Conservation (phyloP, 2,329 filamentous ascomycete species). For the Diplodia scrobiculata region DNA sequence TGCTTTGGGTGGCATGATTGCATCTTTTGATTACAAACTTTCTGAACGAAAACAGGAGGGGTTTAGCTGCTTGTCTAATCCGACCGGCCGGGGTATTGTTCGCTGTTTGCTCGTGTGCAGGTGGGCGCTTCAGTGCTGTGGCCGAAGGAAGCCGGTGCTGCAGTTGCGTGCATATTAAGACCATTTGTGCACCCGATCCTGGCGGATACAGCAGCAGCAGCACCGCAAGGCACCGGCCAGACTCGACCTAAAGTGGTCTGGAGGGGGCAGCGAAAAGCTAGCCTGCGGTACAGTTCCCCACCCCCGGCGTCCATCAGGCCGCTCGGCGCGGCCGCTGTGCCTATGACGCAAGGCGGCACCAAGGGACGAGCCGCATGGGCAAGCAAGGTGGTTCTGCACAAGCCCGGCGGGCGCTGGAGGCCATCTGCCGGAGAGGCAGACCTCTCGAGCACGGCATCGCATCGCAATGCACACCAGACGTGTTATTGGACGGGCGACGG, state of each 20-base stretch:
- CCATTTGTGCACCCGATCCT: neutral
- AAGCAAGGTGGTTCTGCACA: neutral
- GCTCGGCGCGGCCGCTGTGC: neutral
- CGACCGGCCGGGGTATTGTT: neutral
- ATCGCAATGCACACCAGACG: constrained; percentile 9
- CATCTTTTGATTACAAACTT: neutral
- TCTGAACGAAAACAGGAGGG: neutral
- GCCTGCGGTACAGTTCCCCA: constrained; percentile 13
- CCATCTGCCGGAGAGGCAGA: neutral
- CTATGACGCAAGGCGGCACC: neutral
- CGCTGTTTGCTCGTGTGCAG: neutral
- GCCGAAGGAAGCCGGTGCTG: neutral
- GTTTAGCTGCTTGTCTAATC: neutral
- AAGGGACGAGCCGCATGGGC: neutral
- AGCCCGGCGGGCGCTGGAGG: neutral
- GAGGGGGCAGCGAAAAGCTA: constrained; percentile 12
- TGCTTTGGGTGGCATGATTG: neutral
- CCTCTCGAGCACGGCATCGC: neutral
- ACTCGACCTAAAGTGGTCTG: neutral
- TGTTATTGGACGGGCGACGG: neutral
- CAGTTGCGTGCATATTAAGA: neutral
- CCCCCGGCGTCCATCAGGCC: neutral
- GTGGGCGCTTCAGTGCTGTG: neutral
- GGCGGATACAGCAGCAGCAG: neutral
- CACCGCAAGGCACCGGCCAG: neutral